Evolutionary conservation across 805 yeast genomes (phyloP).

Genomic region (Wickerhamiella qilinensis): DNA sequence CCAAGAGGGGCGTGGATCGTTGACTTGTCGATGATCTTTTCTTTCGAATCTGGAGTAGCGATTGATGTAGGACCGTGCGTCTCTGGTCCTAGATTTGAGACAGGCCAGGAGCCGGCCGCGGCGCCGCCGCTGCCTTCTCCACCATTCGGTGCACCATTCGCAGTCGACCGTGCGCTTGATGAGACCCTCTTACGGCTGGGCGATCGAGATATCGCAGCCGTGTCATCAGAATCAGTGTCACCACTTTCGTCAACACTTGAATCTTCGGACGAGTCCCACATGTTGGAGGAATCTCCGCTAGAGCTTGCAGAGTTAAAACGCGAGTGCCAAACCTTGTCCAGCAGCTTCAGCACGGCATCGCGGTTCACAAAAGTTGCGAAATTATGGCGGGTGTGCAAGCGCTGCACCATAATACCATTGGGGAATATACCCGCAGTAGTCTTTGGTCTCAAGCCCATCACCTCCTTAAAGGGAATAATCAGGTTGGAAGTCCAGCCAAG

Average conservation of each 20-base stretch:
- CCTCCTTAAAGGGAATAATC: slow-evolving; percentile 54
- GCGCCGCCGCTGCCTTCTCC: neutral
- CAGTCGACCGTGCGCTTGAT: neutral
- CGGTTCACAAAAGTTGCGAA: slow-evolving; percentile 82
- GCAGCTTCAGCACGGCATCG: slow-evolving; percentile 56
- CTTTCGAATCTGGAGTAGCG: slow-evolving; percentile 31
- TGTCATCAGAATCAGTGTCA: too few relatives aligned
- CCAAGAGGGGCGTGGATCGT: slow-evolving; percentile 62
- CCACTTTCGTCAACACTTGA: neutral
- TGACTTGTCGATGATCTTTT: slow-evolving; percentile 36
- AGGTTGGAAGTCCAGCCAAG: slow-evolving; percentile 84
- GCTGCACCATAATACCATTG: slow-evolving; percentile 66
- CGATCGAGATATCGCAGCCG: too few relatives aligned
- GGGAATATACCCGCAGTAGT: slow-evolving; percentile 82
- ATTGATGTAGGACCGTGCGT: slow-evolving; percentile 42
- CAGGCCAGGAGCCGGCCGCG: slow-evolving; percentile 13
- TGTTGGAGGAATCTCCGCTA: neutral
- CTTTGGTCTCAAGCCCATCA: slow-evolving; percentile 59
- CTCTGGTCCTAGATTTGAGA: slow-evolving; percentile 44
- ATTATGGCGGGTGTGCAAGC: slow-evolving; percentile 44
- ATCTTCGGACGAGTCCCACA: neutral
- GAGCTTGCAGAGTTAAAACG: neutral
- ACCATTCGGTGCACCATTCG: neutral
- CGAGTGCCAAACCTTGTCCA: slow-evolving; percentile 22
- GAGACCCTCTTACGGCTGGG: neutral